phyloP scores from a whole-genome alignment of 176 grass and related monocot species.

The Aegilops bicornis region DNA sequence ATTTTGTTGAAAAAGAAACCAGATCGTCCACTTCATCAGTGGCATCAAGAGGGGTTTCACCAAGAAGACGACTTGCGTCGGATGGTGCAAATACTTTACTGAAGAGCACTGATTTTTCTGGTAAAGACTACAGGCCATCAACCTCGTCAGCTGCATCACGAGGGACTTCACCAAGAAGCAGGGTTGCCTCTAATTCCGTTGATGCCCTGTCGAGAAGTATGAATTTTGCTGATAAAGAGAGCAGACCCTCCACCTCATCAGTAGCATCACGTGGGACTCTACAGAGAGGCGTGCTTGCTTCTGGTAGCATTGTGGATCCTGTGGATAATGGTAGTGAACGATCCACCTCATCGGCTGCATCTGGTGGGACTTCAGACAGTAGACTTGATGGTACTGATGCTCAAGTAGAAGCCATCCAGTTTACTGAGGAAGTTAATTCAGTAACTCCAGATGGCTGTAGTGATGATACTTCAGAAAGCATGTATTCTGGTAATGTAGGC shows the following conservation, averaged over 20 bases:
- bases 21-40: background rate
- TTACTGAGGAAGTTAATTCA: conserved; percentile 15
- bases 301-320: background rate
- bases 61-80: conserved; percentile 23
- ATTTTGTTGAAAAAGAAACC: conserved; percentile 20
- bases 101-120: conserved; percentile 36
- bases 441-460: conserved; percentile 16
- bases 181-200: conserved; percentile 7
- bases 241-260: conserved; percentile 26
- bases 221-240: conserved; percentile 28
- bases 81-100: background rate
- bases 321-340: conserved; percentile 6
- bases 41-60: conserved; percentile 17
- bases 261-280: background rate
- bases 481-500: conserved; percentile 18
- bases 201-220: conserved; percentile 19
- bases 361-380: conserved; percentile 30
- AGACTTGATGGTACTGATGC: conserved; percentile 23
- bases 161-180: conserved; percentile 42
- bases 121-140: conserved; percentile 34
- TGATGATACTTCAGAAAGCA: conserved; percentile 33
- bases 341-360: conserved; percentile 6
- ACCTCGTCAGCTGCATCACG: conserved; percentile 26
- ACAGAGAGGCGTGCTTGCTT: conserved; percentile 5
- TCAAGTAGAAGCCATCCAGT: conserved; percentile 22